These are phyloP conservation scores for Linnemannia elongata DNA, from an alignment of 192 early-diverging fungal genomes.

Conservation along the genomic window DNA sequence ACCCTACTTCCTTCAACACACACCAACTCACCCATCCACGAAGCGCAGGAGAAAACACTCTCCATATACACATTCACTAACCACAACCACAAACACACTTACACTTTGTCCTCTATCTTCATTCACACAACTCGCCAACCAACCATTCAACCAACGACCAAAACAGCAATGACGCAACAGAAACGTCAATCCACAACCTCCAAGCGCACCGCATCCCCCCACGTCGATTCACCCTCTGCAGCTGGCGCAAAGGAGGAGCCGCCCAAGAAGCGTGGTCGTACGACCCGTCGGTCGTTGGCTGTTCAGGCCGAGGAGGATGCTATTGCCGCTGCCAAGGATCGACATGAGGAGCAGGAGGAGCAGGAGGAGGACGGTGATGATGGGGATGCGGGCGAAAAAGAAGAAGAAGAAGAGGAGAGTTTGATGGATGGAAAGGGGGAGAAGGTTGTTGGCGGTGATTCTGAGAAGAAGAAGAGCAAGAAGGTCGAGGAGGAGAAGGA, in stretches of 20 bases:
- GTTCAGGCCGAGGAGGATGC: not conserved
- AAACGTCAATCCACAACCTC: not conserved
- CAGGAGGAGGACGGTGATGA: not conserved
- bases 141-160: not conserved
- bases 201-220: not conserved
- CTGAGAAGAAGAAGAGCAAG: too few relatives aligned
- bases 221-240: not conserved
- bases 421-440: not conserved
- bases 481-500: too few relatives aligned
- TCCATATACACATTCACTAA: too few relatives aligned
- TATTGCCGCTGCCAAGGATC: not conserved
- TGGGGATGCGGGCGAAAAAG: not conserved
- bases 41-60: not conserved
- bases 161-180: not conserved
- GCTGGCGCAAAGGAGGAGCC: not conserved
- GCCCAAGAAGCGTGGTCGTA: conserved; percentile 1
- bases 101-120: too few relatives aligned
- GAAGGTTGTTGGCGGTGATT: not conserved
- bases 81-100: too few relatives aligned
- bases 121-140: too few relatives aligned
- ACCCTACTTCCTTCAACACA: not conserved
- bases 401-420: not conserved
- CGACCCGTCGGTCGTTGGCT: not conserved
- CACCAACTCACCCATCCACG: not conserved
- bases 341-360: too few relatives aligned